Conservation (phyloP, 2,329 filamentous ascomycete species). For the Botrytis squamosa region DNA sequence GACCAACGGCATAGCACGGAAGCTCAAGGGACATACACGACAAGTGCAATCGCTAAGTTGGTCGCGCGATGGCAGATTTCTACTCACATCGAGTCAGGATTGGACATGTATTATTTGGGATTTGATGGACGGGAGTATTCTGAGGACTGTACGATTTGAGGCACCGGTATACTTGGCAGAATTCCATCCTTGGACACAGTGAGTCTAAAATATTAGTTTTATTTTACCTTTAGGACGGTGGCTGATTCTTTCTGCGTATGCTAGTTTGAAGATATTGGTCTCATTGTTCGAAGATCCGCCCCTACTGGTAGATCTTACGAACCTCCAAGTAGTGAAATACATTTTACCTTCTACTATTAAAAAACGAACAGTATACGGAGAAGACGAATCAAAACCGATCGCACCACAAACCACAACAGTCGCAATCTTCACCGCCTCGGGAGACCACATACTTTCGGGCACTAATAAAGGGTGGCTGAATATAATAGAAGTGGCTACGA, state of each 20-base stretch:
- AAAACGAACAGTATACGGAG: constrained; percentile 67
- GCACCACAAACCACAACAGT: constrained; percentile 93
- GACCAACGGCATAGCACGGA: constrained; percentile 93
- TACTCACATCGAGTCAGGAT: constrained; percentile 90
- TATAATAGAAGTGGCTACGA: constrained; percentile 81
- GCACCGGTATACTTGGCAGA: constrained; percentile 95
- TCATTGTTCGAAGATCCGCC: constrained; percentile 94
- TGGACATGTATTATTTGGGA: constrained; percentile 98
- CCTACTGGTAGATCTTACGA: constrained; percentile 77
- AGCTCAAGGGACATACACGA: constrained; percentile 87
- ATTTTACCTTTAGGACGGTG: neutral
- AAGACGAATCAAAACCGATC: constrained; percentile 75
- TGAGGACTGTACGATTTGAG: constrained; percentile 83
- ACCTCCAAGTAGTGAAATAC: constrained; percentile 69
- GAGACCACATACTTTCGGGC: constrained; percentile 85
- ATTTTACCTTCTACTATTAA: constrained; percentile 74
- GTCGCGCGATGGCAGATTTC: constrained; percentile 87
- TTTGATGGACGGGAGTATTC: constrained; percentile 67
- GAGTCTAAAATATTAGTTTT: constrained; percentile 37
- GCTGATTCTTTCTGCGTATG: constrained; percentile 10
- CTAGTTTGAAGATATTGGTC: constrained; percentile 78
- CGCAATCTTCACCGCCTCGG: constrained; percentile 80
- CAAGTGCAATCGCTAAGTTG: constrained; percentile 95
- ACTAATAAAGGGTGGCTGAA: constrained; percentile 97
- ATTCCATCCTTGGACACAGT: constrained; percentile 88